Base-by-base conservation (phyloP, 139 green algal genomes). In the Picochlorum costavermella region DNA sequence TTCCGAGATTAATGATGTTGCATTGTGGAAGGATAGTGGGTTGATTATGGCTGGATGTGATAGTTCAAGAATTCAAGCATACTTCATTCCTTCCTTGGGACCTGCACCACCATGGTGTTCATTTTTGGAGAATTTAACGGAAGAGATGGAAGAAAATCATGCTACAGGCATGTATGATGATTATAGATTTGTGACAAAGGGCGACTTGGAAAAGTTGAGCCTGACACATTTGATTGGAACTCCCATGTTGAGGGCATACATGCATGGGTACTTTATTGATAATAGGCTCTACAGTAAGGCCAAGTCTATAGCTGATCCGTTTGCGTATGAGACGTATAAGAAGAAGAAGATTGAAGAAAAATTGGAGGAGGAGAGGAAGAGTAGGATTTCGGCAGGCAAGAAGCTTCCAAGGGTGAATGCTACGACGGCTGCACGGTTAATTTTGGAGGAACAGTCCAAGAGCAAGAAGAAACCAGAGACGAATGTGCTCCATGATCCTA, bases 221-320 rank as follows among this genome's bases (percentile, higher is more conserved):
- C 78, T 99, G 67, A 75, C 81, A 1, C 84, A 96, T 75, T 80
- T 99, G 43, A 71, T 95, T 63, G 93, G 93, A 56, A 97, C 89
- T 5, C 67, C 81, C 4, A 75, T 98, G 82, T 81, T 98, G 67
- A 77, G 88, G 3, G 87, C 94, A 29, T 98, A 97, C 86, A 97
- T 99, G 94, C 94, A 99, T 78, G 94, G 94, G 33, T 99, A 91
- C 81, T 98, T 99, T 75, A 58, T 99, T 3, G 85, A 99, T 81
- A 86, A 91, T 58, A 68, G 88, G 9, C 84, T 97, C 26, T 96
- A 94, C 78, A 61, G 84, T 65, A 94, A 92, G 68, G 87, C 85
- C 4, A 61, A 55, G 53, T 57, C 70, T 26, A 71, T 68, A 50
- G 64, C 37, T 55, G 74, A 95, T 46, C 92, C 92, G 3, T 94